Evolutionary conservation across 768 basidiomycete genomes (phyloP), one percentile per base, ranked within the genome.

Genomic region (Serendipita sp.): DNA sequence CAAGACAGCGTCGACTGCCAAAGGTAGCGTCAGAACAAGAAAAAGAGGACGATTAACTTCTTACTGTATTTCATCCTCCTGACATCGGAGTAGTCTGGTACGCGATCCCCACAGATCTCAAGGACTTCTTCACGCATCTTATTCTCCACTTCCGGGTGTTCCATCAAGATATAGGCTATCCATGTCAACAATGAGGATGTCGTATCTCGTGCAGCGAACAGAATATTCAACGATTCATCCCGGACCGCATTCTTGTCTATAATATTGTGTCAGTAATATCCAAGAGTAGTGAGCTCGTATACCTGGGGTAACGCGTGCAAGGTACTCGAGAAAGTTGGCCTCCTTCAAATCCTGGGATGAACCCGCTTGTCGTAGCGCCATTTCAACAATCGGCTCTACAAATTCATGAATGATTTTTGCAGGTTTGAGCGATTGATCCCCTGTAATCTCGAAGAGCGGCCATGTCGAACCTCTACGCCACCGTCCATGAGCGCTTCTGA

Each of bases 171-270:
- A 70, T 91, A 90, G 3, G 81, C 81, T 60, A 81, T 76, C 66
- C 76, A 88, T 17, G 87, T 88, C 64, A 90, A 68, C 2, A 83
- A 74, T 62, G 81, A 82, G 22, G 87, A 81, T 0, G 88, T 88
- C 38, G 89, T 90, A 72, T 92, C 89, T 62, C 89, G 74, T 24
- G 86, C 79, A 3, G 89, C 89, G 11, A 90, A 74, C 1, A 92
- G 74, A 70, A 90, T 82, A 68, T 82, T 90, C 53, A 90, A 76
- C 13, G 90, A 71, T 65, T 91, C 85, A 72, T 90, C 86, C 22
- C 85, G 81, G 62, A 92, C 86, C 44, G 82, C 70, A 5, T 79
- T 75, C 11, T 73, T 73, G 69, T 90, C 88, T 90, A 67, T 60
- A 60, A 41, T 26, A 64, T 61, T 31, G 58, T 4, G 60, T 42